phyloP scores from a whole-genome alignment of 169 alveolate genomes.

The Cryptosporidium sp. region DNA sequence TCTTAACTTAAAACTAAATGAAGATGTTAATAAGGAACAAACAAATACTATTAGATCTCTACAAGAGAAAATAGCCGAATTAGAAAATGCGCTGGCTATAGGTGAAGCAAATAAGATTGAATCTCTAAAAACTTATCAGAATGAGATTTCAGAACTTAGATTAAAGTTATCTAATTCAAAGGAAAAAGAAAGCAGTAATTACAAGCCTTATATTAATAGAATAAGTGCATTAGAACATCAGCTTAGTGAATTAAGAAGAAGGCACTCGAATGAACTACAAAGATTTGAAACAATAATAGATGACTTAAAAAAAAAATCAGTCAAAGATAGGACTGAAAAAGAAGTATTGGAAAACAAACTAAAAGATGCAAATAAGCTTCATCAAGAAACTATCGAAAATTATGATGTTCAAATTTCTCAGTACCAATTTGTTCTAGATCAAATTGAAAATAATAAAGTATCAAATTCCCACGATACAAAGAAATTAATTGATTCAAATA shows the following conservation, averaged over 20 bases:
- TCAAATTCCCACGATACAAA: background rate
- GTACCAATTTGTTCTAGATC: background rate
- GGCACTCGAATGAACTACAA: slow-evolving; percentile 41
- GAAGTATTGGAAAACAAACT: slow-evolving; percentile 3
- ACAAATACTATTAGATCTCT: slow-evolving; percentile 2
- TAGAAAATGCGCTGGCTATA: slow-evolving; percentile 16
- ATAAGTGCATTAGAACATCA: slow-evolving; percentile 50
- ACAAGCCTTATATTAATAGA: slow-evolving; percentile 46
- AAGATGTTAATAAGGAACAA: slow-evolving; percentile 17
- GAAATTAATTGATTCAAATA: background rate
- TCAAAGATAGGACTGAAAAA: slow-evolving; percentile 2
- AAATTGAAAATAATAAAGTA: slow-evolving; percentile 20
- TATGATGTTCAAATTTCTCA: slow-evolving; percentile 16
- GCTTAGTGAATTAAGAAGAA: slow-evolving; percentile 48
- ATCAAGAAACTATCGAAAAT: background rate
- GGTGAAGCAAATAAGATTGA: slow-evolving; percentile 33
- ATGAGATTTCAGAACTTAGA: slow-evolving; percentile 45
- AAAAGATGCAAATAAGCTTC: background rate
- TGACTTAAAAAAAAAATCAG: slow-evolving; percentile 19
- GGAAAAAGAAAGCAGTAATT: slow-evolving; percentile 4
- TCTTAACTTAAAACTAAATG: background rate
- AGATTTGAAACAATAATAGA: slow-evolving; percentile 47
- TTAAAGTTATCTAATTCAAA: slow-evolving; percentile 14
- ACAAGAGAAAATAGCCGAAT: slow-evolving; percentile 25
- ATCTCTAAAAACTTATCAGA: slow-evolving; percentile 31